phyloP scores from a whole-genome alignment of 768 basidiomycete species.

The Boletus vermiculosoides region DNA sequence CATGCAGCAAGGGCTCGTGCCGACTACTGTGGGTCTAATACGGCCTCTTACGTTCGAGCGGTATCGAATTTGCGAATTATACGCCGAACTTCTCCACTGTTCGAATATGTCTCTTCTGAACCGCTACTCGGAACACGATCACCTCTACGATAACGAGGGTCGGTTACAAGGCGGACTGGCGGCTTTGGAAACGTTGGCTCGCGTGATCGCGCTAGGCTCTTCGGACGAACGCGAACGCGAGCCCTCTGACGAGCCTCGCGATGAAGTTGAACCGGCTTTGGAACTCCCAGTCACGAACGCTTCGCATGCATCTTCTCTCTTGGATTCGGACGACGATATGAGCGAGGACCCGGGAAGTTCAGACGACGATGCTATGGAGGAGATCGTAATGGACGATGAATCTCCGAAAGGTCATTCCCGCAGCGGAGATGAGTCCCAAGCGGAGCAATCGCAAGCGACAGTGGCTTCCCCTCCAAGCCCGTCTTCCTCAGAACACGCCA shows the following conservation, averaged over 20 bases:
- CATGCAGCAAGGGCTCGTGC: conserved; percentile 59
- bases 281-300: conserved; percentile 66
- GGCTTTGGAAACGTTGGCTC: conserved; percentile 82
- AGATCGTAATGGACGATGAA: conserved; percentile 75
- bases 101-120: conserved; percentile 98
- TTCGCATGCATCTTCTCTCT: conserved; percentile 47
- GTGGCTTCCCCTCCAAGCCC: conserved; percentile 31
- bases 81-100: conserved; percentile 95
- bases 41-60: conserved; percentile 90
- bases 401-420: conserved; percentile 35
- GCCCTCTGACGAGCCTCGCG: conserved; percentile 53
- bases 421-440: conserved; percentile 29
- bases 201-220: conserved; percentile 69
- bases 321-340: conserved; percentile 80
- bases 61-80: conserved; percentile 93
- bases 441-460: conserved; percentile 33
- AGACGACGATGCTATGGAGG: conserved; percentile 80
- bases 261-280: conserved; percentile 59
- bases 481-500: conserved; percentile 31
- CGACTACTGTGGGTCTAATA: conserved; percentile 71
- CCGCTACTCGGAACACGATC: conserved; percentile 63
- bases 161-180: conserved; percentile 84
- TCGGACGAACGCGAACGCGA: conserved; percentile 55
- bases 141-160: conserved; percentile 79
- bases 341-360: conserved; percentile 70